Evolutionary conservation across 2,329 filamentous ascomycete species (phyloP), one percentile per base, ranked within the genome.

Genomic region (Reticulascus tulasneorum): DNA sequence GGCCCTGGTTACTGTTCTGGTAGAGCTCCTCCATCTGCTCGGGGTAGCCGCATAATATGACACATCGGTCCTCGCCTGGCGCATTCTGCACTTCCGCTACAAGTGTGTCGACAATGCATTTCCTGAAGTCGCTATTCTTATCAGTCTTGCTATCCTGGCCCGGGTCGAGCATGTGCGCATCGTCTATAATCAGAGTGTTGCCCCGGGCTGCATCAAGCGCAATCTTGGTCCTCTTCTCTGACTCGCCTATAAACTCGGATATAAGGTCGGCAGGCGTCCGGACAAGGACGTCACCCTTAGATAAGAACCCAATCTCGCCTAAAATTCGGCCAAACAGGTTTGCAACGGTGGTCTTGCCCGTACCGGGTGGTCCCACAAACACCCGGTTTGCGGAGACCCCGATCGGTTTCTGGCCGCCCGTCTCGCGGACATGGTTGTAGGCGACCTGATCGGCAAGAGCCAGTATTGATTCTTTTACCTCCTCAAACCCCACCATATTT

Each of bases 141-240:
- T 47, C 44, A 0, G 41, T 48, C 17, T 47, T 50, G 3, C 23
- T 26, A 2, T 18, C 19, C 15, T 16, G 20, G 19, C 50, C 50
- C 9, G 51, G 35, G 29, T 60, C 64, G 0, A 82, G 60, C 53
- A 71, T 72, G 42, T 83, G 81, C 1, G 77, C 78, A 48, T 84
- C 79, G 42, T 83, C 79, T 7, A 84, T 80, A 27, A 82, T 67
- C 0, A 83, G 60, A 5, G 82, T 75, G 45, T 81, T 82, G 1
- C 79, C 79, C 1, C 67, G 30, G 0, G 75, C 73, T 0, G 67
- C 58, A 3, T 64, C 66, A 0, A 83, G 59, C 13, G 81, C 79
- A 0, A 54, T 67, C 47, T 74, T 79, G 0, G 79, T 82, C 9
- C 71, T 74, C 1, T 56, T 56, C 53, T 83, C 79, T 0, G 77